These are phyloP conservation scores for Hericium coralloides DNA, from an alignment of 768 basidiomycete species.

Conservation along the genomic window DNA sequence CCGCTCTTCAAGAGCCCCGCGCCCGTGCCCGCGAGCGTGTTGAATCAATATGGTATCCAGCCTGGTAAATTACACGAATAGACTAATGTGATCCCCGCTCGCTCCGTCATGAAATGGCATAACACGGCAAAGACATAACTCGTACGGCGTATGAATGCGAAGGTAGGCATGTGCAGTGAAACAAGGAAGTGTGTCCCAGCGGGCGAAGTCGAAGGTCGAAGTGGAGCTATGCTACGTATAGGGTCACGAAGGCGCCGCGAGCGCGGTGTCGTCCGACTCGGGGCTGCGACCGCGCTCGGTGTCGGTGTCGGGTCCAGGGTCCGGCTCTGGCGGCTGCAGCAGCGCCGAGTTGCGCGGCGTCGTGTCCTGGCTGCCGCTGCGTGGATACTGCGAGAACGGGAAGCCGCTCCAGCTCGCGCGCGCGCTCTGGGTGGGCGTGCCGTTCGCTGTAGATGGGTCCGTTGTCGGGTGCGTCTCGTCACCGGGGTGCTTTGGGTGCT, in stretches of 20 bases:
- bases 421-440: slow-evolving; percentile 2
- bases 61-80: slow-evolving; percentile 11
- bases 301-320: slow-evolving; percentile 9
- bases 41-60: slow-evolving; percentile 59
- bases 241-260: slow-evolving; percentile 17
- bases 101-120: background rate
- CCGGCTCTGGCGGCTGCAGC: slow-evolving; percentile 15
- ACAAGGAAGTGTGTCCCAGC: background rate
- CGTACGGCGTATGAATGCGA: background rate
- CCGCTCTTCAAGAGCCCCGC: slow-evolving; percentile 87
- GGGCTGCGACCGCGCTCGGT: slow-evolving; percentile 22
- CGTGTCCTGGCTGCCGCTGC: slow-evolving; percentile 27
- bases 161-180: background rate
- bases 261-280: slow-evolving; percentile 21
- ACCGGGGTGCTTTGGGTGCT: slow-evolving; percentile 13
- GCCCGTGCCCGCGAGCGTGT: slow-evolving; percentile 36
- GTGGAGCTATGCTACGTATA: background rate
- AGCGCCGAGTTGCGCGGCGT: slow-evolving; percentile 39
- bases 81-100: background rate
- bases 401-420: slow-evolving; percentile 30
- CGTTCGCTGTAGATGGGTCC: background rate
- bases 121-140: background rate
- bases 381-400: slow-evolving; percentile 32
- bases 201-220: background rate
- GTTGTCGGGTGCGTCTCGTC: background rate